Base-by-base conservation (phyloP, 306 rosid species). In the Cyclanthera cordifolia region DNA sequence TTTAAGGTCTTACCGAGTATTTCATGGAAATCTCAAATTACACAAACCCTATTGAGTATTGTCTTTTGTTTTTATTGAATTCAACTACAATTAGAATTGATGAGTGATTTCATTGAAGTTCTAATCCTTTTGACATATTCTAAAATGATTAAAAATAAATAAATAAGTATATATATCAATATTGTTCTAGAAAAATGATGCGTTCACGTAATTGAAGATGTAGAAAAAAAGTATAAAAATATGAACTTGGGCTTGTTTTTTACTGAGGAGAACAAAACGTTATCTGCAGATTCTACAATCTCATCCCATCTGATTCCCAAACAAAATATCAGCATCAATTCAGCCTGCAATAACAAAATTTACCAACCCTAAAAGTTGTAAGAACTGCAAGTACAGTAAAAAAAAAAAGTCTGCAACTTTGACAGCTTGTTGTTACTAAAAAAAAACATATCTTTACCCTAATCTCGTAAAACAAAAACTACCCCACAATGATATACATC, bases 321-420 rank as follows among this genome's bases (percentile, higher is more conserved):
- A 60, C 47, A 60, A 60, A 60, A 58, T 39, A 61, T 39, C n/a
- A 39, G 15, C 68, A 9, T 60, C 16, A 20, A 60, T 19, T 5
- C 28, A 59, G 32, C 47, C 67, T 59, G 67, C 67, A 61, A 5
- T 0, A 61, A 37, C n/a, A 19, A 37, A 19, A 19, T 10, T 37
- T 64, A 64, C 53, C 52, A 23, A 23, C 70, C 13, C 69, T 63
- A 20, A 63, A 41, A 43, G 51, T 11, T 60, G 67, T 60, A 59
- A 59, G 8, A 32, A 34, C 14, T 14, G 47, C 1, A 30, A 59
- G 8, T 14, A 47, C 24, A 34, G 43, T 28, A 32, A 34, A 59
- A 53, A 32, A 34, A 59, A 53, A 59, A 39, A 39, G 49, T 0
- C 30, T 61, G 50, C 30, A 37, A 0, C 14, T 59, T 60, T 60